Evolutionary conservation across 2,329 filamentous ascomycete species (phyloP).

Genomic region (Amylocarpus encephaloides): DNA sequence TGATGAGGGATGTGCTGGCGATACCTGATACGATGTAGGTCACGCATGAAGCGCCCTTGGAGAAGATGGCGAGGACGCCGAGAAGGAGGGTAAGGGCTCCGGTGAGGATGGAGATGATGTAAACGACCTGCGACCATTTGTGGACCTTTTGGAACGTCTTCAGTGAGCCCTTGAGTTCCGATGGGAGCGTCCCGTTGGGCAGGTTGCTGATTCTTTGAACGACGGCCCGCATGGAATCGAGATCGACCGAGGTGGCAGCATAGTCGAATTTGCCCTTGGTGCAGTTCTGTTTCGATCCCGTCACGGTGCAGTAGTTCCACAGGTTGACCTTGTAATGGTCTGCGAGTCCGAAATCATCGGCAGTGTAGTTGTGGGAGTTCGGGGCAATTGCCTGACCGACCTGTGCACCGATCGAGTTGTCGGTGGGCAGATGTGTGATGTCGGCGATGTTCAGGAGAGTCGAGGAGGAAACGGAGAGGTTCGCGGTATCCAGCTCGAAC

Average conservation of each 20-base stretch:
- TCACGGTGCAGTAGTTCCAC: conserved; percentile 75
- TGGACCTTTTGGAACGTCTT: conserved; percentile 66
- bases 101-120: conserved; percentile 64
- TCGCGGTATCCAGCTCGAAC: conserved; percentile 55
- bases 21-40: conserved; percentile 71
- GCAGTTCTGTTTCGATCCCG: conserved; percentile 53
- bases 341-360: conserved; percentile 49
- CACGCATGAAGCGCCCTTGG: conserved; percentile 71
- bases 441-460: conserved; percentile 19
- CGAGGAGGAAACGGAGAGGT: conserved; percentile 40
- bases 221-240: conserved; percentile 54
- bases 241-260: conserved; percentile 65
- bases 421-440: conserved; percentile 5
- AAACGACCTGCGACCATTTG: conserved; percentile 79
- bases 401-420: conserved; percentile 1
- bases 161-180: conserved; percentile 59
- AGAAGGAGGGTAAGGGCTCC: conserved; percentile 68
- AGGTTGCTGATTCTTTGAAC: conserved; percentile 37
- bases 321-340: conserved; percentile 77
- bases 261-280: conserved; percentile 67
- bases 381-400: conserved; percentile 23
- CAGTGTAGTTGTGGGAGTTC: conserved; percentile 44
- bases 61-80: conserved; percentile 78
- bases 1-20: conserved; percentile 48
- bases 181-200: conserved; percentile 51